These are phyloP conservation scores for Collybia sp. DNA, from an alignment of 768 basidiomycete species.

Conservation along the genomic window DNA sequence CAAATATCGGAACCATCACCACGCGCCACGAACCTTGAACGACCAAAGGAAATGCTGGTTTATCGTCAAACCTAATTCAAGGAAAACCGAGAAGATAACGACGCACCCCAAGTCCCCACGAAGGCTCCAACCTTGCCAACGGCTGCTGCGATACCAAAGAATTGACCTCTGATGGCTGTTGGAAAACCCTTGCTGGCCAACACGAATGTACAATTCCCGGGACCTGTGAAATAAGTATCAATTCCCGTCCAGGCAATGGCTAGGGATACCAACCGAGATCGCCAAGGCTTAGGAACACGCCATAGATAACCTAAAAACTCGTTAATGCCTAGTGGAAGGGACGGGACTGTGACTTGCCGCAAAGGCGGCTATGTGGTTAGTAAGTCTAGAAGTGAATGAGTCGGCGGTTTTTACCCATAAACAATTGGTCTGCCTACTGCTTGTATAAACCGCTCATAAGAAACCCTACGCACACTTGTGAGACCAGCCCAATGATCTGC, in stretches of 20 bases:
- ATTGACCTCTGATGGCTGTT: constrained; percentile 79
- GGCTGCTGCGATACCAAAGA: constrained; percentile 82
- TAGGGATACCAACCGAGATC: constrained; percentile 50
- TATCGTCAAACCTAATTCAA: background rate
- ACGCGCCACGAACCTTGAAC: constrained; percentile 40
- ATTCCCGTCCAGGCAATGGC: constrained; percentile 25
- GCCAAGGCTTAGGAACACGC: constrained; percentile 84
- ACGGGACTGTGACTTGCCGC: constrained; percentile 38
- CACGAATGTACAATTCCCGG: constrained; percentile 76
- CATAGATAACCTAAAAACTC: constrained; percentile 64
- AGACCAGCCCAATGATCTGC: constrained; percentile 64
- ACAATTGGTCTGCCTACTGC: constrained; percentile 23
- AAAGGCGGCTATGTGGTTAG: constrained; percentile 62
- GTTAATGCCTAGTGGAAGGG: no score
- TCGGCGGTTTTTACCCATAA: background rate
- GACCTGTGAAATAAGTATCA: no score
- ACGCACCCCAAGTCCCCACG: constrained; percentile 72
- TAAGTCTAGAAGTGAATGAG: constrained; percentile 31
- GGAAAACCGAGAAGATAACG: no score
- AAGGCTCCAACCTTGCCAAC: constrained; percentile 82
- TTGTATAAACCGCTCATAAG: constrained; percentile 82
- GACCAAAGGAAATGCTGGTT: constrained; percentile 58
- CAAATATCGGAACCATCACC: background rate
- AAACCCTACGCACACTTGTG: constrained; percentile 75
- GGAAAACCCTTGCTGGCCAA: constrained; percentile 81